A percentile compares a stretch with the other conserved stretches of the same genome.
Evolutionary conservation across 352 stramenopile genomes (phyloP).

Genomic region (Pythium aristosporum): DNA sequence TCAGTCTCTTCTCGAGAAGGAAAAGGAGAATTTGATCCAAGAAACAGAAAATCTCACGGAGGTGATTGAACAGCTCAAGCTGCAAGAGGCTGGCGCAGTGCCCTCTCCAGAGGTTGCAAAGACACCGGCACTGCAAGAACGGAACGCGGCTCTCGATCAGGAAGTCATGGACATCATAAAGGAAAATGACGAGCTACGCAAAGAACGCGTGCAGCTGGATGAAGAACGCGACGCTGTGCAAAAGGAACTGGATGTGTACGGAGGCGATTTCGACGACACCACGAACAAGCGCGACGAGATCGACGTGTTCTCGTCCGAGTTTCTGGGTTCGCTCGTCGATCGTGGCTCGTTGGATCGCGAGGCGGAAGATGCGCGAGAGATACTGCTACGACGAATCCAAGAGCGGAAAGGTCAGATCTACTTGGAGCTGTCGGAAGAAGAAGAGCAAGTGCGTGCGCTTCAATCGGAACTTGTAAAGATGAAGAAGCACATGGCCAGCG

Average conservation of each 20-base stretch:
- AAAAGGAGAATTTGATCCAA: conserved; percentile 53
- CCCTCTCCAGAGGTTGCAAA: conserved; percentile 66
- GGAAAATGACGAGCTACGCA: conserved; percentile 67
- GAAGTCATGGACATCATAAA: conserved; percentile 70
- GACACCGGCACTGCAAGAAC: conserved; percentile 49
- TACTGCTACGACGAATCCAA: conserved; percentile 59
- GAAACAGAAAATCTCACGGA: conserved; percentile 54
- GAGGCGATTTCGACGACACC: conserved; percentile 49
- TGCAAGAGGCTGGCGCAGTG: conserved; percentile 52
- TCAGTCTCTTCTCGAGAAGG: conserved; percentile 50
- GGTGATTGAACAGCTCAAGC: conserved; percentile 60
- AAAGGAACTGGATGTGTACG: conserved; percentile 61
- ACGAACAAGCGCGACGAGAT: conserved; percentile 42
- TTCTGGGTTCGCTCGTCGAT: conserved; percentile 60
- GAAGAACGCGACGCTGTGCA: conserved; percentile 56
- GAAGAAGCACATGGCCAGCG: conserved; percentile 61
- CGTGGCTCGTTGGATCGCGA: conserved; percentile 63
- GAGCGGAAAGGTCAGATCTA: conserved; percentile 49
- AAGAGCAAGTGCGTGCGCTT: conserved; percentile 45
- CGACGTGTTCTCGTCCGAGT: conserved; percentile 70
- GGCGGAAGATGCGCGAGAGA: conserved; percentile 55
- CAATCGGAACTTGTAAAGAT: conserved; percentile 73
- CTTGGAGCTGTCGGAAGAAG: conserved; percentile 61
- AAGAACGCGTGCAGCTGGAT: conserved; percentile 49
- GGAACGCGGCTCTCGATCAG: conserved; percentile 59